These are phyloP conservation scores for Russula griseocarnosa DNA, from an alignment of 768 basidiomycete species.

Conservation along the genomic window DNA sequence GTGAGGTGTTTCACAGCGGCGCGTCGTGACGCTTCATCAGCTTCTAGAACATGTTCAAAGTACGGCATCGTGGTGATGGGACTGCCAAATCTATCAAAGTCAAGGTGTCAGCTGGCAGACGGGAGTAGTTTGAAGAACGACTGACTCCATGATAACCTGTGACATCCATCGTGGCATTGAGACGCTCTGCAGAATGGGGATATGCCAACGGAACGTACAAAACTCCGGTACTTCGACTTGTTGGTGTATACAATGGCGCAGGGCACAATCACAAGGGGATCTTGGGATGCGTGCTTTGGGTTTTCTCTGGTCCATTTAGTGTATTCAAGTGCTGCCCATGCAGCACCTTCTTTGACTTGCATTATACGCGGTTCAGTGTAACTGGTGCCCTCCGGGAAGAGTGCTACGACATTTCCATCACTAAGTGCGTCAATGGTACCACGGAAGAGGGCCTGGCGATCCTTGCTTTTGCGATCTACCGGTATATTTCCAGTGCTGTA, in stretches of 20 bases:
- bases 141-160: constrained; percentile 73
- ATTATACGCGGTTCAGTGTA: constrained; percentile 93
- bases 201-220: constrained; percentile 48
- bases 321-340: constrained; percentile 95
- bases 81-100: constrained; percentile 63
- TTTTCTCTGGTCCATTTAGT: constrained; percentile 68
- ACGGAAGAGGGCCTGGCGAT: constrained; percentile 81
- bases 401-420: constrained; percentile 76
- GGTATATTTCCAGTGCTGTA: constrained; percentile 95
- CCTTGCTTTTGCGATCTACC: constrained; percentile 91
- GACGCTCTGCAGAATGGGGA: neutral
- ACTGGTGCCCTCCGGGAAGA: constrained; percentile 92
- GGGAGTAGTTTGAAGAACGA: constrained; percentile 14
- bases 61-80: constrained; percentile 75
- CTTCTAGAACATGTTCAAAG: constrained; percentile 71
- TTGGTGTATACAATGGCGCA: constrained; percentile 91
- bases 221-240: constrained; percentile 91
- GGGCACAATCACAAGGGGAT: constrained; percentile 68
- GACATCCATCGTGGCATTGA: constrained; percentile 1
- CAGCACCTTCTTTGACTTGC: constrained; percentile 89
- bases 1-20: constrained; percentile 86
- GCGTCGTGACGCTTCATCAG: constrained; percentile 61
- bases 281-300: constrained; percentile 38
- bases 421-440: constrained; percentile 85
- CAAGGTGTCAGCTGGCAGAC: constrained; percentile 8